phyloP scores from a whole-genome alignment of 202 grass and related monocot species.

The Zoysia matrella region DNA sequence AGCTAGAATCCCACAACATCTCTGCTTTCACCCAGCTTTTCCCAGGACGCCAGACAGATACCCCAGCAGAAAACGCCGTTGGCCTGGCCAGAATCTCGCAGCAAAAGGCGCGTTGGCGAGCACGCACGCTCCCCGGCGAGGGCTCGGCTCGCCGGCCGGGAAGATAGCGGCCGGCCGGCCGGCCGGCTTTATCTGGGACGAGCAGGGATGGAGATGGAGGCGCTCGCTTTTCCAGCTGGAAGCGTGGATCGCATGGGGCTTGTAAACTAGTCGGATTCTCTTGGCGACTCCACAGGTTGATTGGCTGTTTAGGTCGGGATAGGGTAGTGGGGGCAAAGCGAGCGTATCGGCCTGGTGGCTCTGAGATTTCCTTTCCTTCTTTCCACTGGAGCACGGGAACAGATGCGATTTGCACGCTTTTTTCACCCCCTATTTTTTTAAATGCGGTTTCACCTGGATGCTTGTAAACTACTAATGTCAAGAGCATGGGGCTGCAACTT shows the following conservation, averaged over 20 bases:
- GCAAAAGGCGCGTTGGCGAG: slow-evolving; percentile 31
- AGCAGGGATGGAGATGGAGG: slow-evolving; percentile 5
- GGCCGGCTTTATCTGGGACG: slow-evolving; percentile 22
- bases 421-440: too few relatives aligned
- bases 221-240: background rate
- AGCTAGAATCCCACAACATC: slow-evolving; percentile 30
- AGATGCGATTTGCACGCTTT: too few relatives aligned
- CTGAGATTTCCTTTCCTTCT: slow-evolving; percentile 41
- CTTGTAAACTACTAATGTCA: too few relatives aligned
- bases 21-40: background rate
- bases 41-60: background rate
- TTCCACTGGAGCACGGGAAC: background rate
- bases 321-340: background rate
- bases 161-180: slow-evolving; percentile 1
- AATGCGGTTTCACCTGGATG: too few relatives aligned
- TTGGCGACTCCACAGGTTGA: slow-evolving; percentile 16
- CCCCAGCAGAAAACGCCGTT: slow-evolving; percentile 15
- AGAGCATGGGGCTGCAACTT: too few relatives aligned
- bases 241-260: slow-evolving; percentile 36
- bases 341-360: slow-evolving; percentile 15
- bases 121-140: slow-evolving; percentile 30
- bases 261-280: slow-evolving; percentile 12
- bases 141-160: slow-evolving; percentile 15
- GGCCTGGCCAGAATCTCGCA: slow-evolving; percentile 47
- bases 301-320: slow-evolving; percentile 19